phyloP scores from a whole-genome alignment of 2,329 filamentous ascomycete genomes.

The Scytalidium lignicola region DNA sequence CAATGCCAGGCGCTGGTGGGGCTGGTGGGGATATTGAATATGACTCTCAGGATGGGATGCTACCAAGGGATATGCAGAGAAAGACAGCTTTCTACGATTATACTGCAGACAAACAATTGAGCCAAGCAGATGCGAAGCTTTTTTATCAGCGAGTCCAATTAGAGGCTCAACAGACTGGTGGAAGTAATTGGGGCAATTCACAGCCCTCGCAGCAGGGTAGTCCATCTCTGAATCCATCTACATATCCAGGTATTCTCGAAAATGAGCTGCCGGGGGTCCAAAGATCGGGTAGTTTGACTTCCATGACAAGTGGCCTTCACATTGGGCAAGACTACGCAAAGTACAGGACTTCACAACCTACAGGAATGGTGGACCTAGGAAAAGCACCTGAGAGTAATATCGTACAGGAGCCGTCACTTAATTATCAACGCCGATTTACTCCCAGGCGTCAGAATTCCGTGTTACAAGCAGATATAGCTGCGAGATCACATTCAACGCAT shows the following conservation, averaged over 20 bases:
- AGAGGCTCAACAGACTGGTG: constrained; percentile 32
- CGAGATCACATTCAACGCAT: constrained; percentile 40
- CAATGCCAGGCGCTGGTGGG: constrained; percentile 12
- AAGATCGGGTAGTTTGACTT: constrained; percentile 23
- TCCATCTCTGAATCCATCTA: constrained; percentile 21
- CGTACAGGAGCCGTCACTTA: constrained; percentile 22
- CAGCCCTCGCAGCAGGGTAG: constrained; percentile 24
- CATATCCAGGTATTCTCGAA: constrained; percentile 18
- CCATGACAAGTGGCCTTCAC: constrained; percentile 20
- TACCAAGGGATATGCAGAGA: constrained; percentile 54
- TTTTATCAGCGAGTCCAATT: constrained; percentile 89
- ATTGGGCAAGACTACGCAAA: constrained; percentile 16
- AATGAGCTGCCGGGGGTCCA: constrained; percentile 16
- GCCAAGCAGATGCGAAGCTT: constrained; percentile 87
- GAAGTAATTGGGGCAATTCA: constrained; percentile 25
- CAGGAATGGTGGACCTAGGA: constrained; percentile 22
- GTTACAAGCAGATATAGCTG: constrained; percentile 22
- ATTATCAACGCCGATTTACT: constrained; percentile 5
- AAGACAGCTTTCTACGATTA: constrained; percentile 91
- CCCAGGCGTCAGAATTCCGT: constrained; percentile 17
- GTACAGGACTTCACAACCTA: constrained; percentile 20
- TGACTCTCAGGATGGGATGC: constrained; percentile 40
- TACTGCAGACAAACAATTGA: constrained; percentile 89
- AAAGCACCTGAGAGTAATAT: constrained; percentile 25
- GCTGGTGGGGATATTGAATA: background rate